phyloP scores from a whole-genome alignment of 2,329 filamentous ascomycete genomes.

The Paraphoma sp. region DNA sequence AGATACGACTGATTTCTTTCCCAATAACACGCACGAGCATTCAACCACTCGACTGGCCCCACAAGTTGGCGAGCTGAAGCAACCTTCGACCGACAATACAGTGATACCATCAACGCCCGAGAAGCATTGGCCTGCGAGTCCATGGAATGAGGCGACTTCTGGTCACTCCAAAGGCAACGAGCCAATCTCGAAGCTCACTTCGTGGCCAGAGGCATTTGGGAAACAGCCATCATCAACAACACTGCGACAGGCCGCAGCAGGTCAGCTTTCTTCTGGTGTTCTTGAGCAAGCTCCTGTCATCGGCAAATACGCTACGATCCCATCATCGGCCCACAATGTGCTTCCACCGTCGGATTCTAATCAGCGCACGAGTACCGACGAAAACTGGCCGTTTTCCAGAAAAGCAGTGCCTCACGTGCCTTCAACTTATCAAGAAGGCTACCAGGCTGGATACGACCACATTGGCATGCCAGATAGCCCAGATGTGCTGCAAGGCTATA shows the following conservation, averaged over 20 bases:
- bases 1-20: slow-evolving; percentile 51
- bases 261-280: slow-evolving; percentile 5
- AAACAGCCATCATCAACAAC: slow-evolving; percentile 28
- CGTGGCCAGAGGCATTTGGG: slow-evolving; percentile 41
- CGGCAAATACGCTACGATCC: slow-evolving; percentile 7
- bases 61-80: slow-evolving; percentile 15
- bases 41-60: slow-evolving; percentile 46
- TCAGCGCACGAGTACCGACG: slow-evolving; percentile 25
- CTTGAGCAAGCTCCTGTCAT: slow-evolving; percentile 13
- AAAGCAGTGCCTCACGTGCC: slow-evolving; percentile 30
- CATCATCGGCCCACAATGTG: slow-evolving; percentile 18
- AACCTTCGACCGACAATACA: slow-evolving; percentile 19
- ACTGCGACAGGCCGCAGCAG: slow-evolving; percentile 15
- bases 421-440: slow-evolving; percentile 47
- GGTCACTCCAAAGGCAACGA: slow-evolving; percentile 28
- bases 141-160: slow-evolving; percentile 41
- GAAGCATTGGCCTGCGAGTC: slow-evolving; percentile 43
- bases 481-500: slow-evolving; percentile 43
- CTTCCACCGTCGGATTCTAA: slow-evolving; percentile 16
- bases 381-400: slow-evolving; percentile 29
- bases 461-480: slow-evolving; percentile 38
- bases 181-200: slow-evolving; percentile 30
- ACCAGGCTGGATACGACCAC: slow-evolving; percentile 46
- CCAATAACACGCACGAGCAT: slow-evolving; percentile 49
- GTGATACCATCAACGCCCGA: slow-evolving; percentile 43